Evolutionary conservation across 208 protist species (phyloP), one percentile per base, ranked within the genome.

Genomic region (Acanthamoeba lenticulata): DNA sequence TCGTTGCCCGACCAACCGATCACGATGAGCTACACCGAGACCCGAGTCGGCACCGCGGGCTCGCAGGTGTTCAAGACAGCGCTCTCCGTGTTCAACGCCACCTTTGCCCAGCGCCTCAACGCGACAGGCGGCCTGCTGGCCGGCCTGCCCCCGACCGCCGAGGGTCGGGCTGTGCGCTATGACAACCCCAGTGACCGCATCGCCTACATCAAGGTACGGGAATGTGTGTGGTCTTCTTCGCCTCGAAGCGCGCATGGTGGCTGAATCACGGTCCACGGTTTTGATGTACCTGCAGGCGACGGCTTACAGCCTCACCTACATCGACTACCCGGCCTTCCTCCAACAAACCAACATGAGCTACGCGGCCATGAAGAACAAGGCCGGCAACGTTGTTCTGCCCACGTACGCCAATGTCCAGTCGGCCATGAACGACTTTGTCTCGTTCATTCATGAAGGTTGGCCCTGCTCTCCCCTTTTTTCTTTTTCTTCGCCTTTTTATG

Each of bases 361-460:
- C 57, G 83, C 83, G 6, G 52, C 57, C 21, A 90, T 90, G 83
- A 47, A 40, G 13, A 90, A 90, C 57, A 72, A 49, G 49, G 83
- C 83, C 5, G 83, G 83, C 7, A 57, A 90, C 2, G 34, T 90
- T 11, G 83, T 90, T 3, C 52, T 42, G 32, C 83, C 83, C 34
- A 90, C 83, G 5, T 17, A 21, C 21, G 49, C 47, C 29, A 67
- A 21, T 17, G 83, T 90, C 34, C 83, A 90, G 40, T 60, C 47
- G 57, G 83, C 83, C 83, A 90, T 90, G 83, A 67, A 57, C 32
- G 83, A 90, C 49, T 90, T 90, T 29, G 67, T 72, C 7, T 21
- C 34, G 3, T 7, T 27, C 6, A 24, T 65, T 65, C 57, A 60
- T 29, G 5, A 38, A 57, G 57, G 83, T 90, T 74, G 17, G 65